Evolutionary conservation across 805 yeast genomes (phyloP), one percentile per base, ranked within the genome.

Genomic region (Jamesozyma hellenica): DNA sequence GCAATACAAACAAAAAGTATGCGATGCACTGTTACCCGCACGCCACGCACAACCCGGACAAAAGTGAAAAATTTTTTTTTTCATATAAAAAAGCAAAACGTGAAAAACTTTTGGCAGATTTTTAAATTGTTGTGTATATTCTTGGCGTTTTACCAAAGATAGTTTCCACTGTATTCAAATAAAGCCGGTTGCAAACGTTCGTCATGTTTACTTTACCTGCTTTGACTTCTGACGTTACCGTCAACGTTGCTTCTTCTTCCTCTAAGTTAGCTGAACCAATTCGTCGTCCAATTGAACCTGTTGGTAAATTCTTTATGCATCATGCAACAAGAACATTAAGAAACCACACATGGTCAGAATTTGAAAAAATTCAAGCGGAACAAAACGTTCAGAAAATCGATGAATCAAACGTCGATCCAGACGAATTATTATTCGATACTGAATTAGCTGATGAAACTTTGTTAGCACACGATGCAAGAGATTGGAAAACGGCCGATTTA

Each of bases 331-430:
- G 98, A 72, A 76, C 94, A 40, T 72, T 88, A 53, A 79, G 95
- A 68, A 95, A 95, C 63, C 96, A 94, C 69, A 86, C 97, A 36
- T 92, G 96, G 95, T 86, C 96, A 41, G 97, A 92, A 67, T 92
- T 76, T 58, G 98, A 92, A 68, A 80, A 82, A 63, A 69, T 87
- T 51, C 94, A 88, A 72, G 95, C 95, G 45, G 94, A 81, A 60
- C 79, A 77, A 66, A 84, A 84, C 64, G 94, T 83, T 55, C 72
- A 74, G 54, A 65, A 66, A 42, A 75, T 77, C 46, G 94, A 83
- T 52, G 81, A 74, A 51, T 58, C 73, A 46, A 66, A 55, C 41
- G 66, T 59, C 32, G 83, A 76, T 40, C 80, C 79, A 50, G 77
- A 74, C 42, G 78, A 74, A 39, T 62, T 61, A 26, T 65, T 71